phyloP scores from a whole-genome alignment of 208 protist genomes.

The Acanthamoeba sp. region DNA sequence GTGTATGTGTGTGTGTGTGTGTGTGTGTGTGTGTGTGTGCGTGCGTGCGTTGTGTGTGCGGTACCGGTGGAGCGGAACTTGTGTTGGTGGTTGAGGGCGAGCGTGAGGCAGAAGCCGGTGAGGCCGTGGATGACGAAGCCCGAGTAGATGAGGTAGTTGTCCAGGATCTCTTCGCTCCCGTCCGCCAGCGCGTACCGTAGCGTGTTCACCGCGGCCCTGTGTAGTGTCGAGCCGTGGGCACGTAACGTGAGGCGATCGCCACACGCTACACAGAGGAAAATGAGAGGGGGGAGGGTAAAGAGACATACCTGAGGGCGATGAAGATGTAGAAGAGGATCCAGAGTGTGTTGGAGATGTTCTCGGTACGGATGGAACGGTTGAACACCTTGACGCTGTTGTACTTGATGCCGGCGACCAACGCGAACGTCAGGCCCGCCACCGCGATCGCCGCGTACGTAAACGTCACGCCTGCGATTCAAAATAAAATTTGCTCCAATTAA shows the following conservation, averaged over 20 bases:
- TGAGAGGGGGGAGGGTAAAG: too few species aligned
- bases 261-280: neutral
- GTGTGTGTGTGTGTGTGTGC: too few species aligned
- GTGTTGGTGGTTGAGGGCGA: conserved; percentile 83
- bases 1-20: neutral
- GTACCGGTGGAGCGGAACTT: conserved; percentile 79
- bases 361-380: conserved; percentile 79
- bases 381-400: conserved; percentile 83
- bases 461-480: conserved; percentile 61
- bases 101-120: conserved; percentile 70
- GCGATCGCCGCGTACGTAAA: conserved; percentile 78
- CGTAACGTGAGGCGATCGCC: neutral
- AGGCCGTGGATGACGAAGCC: conserved; percentile 77
- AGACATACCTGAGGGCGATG: conserved; percentile 67
- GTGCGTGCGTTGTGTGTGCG: neutral
- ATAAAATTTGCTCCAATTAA: neutral
- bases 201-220: conserved; percentile 78
- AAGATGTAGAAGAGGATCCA: conserved; percentile 84
- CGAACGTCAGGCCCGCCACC: conserved; percentile 74
- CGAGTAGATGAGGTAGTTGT: conserved; percentile 60
- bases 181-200: conserved; percentile 77
- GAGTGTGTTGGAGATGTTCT: conserved; percentile 82
- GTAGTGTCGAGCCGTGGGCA: neutral
- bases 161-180: conserved; percentile 47
- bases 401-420: conserved; percentile 78